Percentiles rank a stretch among this genome's conserved stretches.
Evolutionary conservation across 2,329 filamentous ascomycete species (phyloP).

Genomic region (Penicillium thymicola): DNA sequence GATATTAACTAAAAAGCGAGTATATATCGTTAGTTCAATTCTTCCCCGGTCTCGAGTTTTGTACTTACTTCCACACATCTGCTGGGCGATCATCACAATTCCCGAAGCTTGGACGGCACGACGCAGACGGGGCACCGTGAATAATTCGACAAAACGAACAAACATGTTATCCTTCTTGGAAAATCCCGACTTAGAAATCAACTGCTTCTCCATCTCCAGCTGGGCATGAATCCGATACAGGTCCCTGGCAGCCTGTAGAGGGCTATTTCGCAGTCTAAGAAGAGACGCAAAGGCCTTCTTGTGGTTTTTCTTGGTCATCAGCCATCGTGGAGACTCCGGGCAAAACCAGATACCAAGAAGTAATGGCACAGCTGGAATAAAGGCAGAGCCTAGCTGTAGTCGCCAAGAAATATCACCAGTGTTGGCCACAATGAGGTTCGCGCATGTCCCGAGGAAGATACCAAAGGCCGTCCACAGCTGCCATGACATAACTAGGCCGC

Average conservation of each 20-base stretch:
- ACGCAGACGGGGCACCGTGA: constrained; percentile 20
- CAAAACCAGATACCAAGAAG: constrained; percentile 46
- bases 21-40: neutral
- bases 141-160: constrained; percentile 20
- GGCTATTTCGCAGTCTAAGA: constrained; percentile 33
- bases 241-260: constrained; percentile 36
- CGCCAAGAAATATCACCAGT: constrained; percentile 44
- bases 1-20: constrained; percentile 25
- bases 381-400: constrained; percentile 47
- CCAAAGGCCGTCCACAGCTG: constrained; percentile 50
- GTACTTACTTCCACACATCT: constrained; percentile 30
- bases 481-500: constrained; percentile 55
- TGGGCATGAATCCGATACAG: constrained; percentile 28
- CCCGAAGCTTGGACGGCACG: constrained; percentile 27
- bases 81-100: constrained; percentile 30
- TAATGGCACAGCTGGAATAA: constrained; percentile 48
- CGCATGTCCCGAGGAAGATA: constrained; percentile 41
- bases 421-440: constrained; percentile 42
- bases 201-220: constrained; percentile 30
- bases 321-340: constrained; percentile 42
- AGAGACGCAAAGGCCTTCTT: constrained; percentile 33
- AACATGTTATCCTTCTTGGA: constrained; percentile 14
- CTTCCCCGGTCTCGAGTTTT: neutral
- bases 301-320: constrained; percentile 32
- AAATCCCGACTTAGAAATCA: constrained; percentile 11